These are phyloP conservation scores for Phaeosphaeria sp. DNA, from an alignment of 2,329 filamentous ascomycete species.

Conservation along the genomic window DNA sequence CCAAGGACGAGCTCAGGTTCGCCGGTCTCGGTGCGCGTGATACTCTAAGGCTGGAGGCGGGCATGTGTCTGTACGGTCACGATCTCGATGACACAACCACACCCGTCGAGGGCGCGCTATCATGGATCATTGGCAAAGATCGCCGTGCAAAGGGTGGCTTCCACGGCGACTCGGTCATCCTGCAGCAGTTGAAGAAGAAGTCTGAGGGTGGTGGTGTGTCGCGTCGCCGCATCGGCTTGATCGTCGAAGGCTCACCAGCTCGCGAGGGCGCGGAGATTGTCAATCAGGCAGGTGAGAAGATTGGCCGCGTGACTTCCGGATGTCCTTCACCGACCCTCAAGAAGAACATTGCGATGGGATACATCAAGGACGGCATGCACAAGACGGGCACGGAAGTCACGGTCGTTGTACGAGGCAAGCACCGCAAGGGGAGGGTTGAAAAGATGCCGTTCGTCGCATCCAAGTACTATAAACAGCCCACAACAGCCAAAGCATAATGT, in stretches of 20 bases:
- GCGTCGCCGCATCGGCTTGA: conserved; percentile 79
- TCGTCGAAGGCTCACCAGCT: conserved; percentile 85
- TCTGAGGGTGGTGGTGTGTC: conserved; percentile 74
- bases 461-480: conserved; percentile 69
- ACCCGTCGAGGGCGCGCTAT: conserved; percentile 69
- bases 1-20: conserved; percentile 72
- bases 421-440: conserved; percentile 74
- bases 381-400: conserved; percentile 84
- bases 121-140: conserved; percentile 86
- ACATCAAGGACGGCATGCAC: conserved; percentile 80
- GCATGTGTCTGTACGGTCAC: conserved; percentile 99
- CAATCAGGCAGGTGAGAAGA: conserved; percentile 66
- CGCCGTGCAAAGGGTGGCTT: conserved; percentile 77
- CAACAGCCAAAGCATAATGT: conserved; percentile 30
- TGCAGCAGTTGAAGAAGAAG: conserved; percentile 76
- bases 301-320: conserved; percentile 87
- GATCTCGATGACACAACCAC: conserved; percentile 84
- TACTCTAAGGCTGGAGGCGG: conserved; percentile 90
- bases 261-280: conserved; percentile 87
- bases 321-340: conserved; percentile 85
- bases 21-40: conserved; percentile 92
- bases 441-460: conserved; percentile 89
- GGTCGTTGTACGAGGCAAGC: conserved; percentile 78
- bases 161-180: conserved; percentile 80
- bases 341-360: conserved; percentile 96